Conservation (phyloP, 805 yeast genomes). For the Grigorovia humatica region DNA sequence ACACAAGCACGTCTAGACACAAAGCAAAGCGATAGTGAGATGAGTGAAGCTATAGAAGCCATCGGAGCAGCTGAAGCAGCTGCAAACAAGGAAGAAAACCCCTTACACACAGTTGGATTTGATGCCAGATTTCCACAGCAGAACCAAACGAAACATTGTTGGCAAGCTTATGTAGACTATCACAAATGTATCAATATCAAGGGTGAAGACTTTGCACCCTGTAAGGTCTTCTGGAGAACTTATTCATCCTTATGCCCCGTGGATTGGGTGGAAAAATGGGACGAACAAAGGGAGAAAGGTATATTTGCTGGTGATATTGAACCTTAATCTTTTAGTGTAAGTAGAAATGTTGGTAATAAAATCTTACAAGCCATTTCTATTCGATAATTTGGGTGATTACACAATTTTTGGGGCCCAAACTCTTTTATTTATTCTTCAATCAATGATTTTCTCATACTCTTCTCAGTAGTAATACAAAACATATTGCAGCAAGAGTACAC, state of each 20-base stretch:
- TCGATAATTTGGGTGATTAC: neutral
- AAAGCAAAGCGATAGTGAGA: neutral
- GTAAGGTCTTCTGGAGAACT: constrained; percentile 88
- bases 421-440: neutral
- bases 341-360: neutral
- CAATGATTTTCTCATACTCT: neutral
- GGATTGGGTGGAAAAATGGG: constrained; percentile 82
- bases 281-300: constrained; percentile 66
- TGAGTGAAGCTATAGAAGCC: constrained; percentile 5
- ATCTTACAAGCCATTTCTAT: neutral
- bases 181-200: constrained; percentile 93
- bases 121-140: constrained; percentile 94
- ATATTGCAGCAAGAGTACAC: neutral
- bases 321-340: neutral
- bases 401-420: too few species aligned
- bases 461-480: neutral
- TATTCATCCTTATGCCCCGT: constrained; percentile 78
- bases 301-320: constrained; percentile 41
- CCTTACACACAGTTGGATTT: constrained; percentile 59
- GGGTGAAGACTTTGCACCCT: constrained; percentile 98
- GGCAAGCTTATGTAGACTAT: constrained; percentile 96
- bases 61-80: neutral
- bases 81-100: constrained; percentile 29
- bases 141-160: constrained; percentile 97
- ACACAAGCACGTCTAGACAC: too few species aligned